phyloP scores from a whole-genome alignment of 1,284 basidiomycete genomes.

The Trametes hirsuta region DNA sequence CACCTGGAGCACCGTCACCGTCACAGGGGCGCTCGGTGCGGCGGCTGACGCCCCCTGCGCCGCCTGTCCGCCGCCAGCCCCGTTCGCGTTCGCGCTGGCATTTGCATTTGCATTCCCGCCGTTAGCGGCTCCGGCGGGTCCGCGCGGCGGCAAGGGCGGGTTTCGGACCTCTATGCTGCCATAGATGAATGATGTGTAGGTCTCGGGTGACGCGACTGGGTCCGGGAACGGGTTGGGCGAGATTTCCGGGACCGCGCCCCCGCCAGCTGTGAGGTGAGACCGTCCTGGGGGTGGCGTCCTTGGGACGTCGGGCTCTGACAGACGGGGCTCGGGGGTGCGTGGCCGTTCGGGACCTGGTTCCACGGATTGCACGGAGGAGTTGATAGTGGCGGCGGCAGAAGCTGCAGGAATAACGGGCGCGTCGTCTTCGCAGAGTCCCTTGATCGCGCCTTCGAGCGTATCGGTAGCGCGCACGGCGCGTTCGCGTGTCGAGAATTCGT shows the following conservation, averaged over 20 bases:
- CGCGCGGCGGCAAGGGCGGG: conserved; percentile 35
- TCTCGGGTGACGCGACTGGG: conserved; percentile 60
- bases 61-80: conserved; percentile 30
- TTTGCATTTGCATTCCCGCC: conserved; percentile 28
- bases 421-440: conserved; percentile 69
- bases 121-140: conserved; percentile 18
- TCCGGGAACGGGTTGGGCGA: conserved; percentile 71
- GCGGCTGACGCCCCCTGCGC: conserved; percentile 17
- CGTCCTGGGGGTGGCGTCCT: conserved; percentile 48
- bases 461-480: conserved; percentile 70
- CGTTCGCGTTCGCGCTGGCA: conserved; percentile 48
- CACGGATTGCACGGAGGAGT: neutral
- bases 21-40: conserved; percentile 15
- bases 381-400: conserved; percentile 19
- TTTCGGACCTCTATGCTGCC: conserved; percentile 57
- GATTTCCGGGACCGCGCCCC: conserved; percentile 42
- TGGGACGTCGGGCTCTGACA: conserved; percentile 33
- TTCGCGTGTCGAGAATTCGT: conserved; percentile 76
- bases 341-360: conserved; percentile 10
- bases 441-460: conserved; percentile 67
- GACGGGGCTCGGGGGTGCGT: conserved; percentile 33
- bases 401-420: conserved; percentile 27
- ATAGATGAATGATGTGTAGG: conserved; percentile 60
- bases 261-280: conserved; percentile 16
- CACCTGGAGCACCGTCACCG: conserved; percentile 60